Evolutionary conservation across 176 grass and related monocot genomes (phyloP).

Genomic region (Areca catechu): DNA sequence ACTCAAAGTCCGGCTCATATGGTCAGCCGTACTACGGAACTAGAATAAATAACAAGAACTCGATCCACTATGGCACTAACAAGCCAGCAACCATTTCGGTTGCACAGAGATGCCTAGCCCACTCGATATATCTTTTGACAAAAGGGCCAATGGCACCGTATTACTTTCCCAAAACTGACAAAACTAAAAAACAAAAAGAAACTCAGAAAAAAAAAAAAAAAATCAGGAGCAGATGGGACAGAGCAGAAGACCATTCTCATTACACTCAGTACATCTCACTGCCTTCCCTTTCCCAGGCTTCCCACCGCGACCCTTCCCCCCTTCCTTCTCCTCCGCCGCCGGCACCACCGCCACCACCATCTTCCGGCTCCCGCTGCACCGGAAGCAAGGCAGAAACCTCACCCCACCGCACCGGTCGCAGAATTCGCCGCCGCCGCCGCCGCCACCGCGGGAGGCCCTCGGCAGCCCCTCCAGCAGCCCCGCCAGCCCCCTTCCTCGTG

Average conservation of each 20-base stretch:
- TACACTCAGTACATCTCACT: conserved; percentile 51
- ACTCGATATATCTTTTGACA: no score
- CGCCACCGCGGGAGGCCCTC: conserved; percentile 9
- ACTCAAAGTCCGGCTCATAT: no score
- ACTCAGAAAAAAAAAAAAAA: no score
- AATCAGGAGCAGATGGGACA: conserved; percentile 53
- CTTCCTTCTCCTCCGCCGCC: neutral
- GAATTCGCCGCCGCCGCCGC: neutral
- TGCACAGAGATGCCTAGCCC: no score
- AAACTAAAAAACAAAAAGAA: no score
- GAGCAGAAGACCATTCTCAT: conserved; percentile 61
- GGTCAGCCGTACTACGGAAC: no score
- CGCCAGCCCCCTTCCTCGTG: conserved; percentile 46
- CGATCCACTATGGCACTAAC: no score
- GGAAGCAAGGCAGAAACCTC: conserved; percentile 57
- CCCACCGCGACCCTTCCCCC: neutral
- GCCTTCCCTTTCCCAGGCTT: conserved; percentile 7
- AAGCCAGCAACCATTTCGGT: no score
- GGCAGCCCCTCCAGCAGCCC: conserved; percentile 43
- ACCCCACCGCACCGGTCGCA: conserved; percentile 50
- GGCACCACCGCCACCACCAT: conserved; percentile 9
- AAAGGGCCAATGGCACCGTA: no score
- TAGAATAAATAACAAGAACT: no score
- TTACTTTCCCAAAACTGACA: no score
- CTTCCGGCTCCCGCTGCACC: conserved; percentile 62